These are phyloP conservation scores for Adansonia digitata DNA, from an alignment of 345 rosid genomes.

Conservation along the genomic window DNA sequence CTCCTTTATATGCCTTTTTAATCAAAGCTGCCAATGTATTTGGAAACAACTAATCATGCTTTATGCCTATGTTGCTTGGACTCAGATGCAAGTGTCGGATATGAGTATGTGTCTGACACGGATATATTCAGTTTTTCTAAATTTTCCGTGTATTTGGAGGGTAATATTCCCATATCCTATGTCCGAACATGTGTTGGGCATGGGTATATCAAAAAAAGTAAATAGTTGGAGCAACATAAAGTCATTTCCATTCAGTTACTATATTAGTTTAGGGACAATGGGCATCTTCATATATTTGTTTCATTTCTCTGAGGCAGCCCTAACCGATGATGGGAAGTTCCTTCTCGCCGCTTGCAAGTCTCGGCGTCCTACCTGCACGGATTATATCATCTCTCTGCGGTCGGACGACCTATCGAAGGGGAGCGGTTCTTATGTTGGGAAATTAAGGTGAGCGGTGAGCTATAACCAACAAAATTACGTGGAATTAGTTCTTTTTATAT, in stretches of 20 bases:
- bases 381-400: conserved; percentile 47
- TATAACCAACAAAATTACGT: not conserved
- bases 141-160: too few species aligned
- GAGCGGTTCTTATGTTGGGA: conserved; percentile 50
- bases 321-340: conserved; percentile 60
- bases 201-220: too few species aligned
- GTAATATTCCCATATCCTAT: too few species aligned
- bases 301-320: conserved; percentile 33
- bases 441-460: conserved; percentile 52
- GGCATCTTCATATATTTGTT: not conserved
- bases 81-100: too few species aligned
- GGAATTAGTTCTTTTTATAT: not conserved
- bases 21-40: not conserved
- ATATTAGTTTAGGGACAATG: not conserved
- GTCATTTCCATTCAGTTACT: not conserved
- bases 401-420: conserved; percentile 39
- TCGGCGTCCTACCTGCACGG: conserved; percentile 62
- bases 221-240: too few species aligned
- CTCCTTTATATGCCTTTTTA: not conserved
- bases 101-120: too few species aligned
- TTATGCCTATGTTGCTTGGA: too few species aligned
- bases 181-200: too few species aligned
- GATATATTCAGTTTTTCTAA: too few species aligned
- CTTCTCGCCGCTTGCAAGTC: conserved; percentile 64
- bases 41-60: not conserved